A percentile compares a stretch with the other conserved stretches of the same genome.
Conservation (phyloP, 139 green algal species). For the Mychonastes homosphaera region DNA sequence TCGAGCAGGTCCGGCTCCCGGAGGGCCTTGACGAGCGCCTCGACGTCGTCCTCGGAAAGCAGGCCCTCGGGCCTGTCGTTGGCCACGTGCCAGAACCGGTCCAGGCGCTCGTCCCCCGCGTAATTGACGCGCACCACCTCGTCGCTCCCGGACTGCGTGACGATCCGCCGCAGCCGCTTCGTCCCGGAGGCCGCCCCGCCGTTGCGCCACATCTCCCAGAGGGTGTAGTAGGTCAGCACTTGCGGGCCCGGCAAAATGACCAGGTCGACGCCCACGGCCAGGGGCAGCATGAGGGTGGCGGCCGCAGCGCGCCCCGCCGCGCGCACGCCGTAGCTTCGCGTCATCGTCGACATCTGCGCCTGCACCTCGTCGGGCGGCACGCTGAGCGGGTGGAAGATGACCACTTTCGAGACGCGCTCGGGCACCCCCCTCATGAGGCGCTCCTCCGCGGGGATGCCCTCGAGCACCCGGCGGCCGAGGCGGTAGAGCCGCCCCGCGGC, state of each 20-base stretch:
- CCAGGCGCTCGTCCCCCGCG: slow-evolving; percentile 6
- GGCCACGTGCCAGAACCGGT: slow-evolving; percentile 3
- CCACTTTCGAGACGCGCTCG: slow-evolving; percentile 13
- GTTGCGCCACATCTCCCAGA: slow-evolving; percentile 22
- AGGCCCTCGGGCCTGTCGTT: slow-evolving; percentile 9
- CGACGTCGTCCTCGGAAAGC: slow-evolving; percentile 12
- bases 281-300: slow-evolving; percentile 19
- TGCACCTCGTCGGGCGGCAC: slow-evolving; percentile 6
- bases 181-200: slow-evolving; percentile 5
- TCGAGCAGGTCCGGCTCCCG: slow-evolving; percentile 9
- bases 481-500: slow-evolving; percentile 5
- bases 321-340: slow-evolving; percentile 14
- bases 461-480: slow-evolving; percentile 10
- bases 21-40: slow-evolving; percentile 4
- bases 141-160: slow-evolving; percentile 13
- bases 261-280: slow-evolving; percentile 19
- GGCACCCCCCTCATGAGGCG: slow-evolving; percentile 19
- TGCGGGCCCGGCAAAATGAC: slow-evolving; percentile 20
- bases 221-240: slow-evolving; percentile 25
- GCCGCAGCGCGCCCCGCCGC: slow-evolving; percentile 13
- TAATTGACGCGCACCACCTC: slow-evolving; percentile 18
- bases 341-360: slow-evolving; percentile 19
- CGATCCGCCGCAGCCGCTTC: background rate
- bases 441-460: slow-evolving; percentile 16
- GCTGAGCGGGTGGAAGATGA: slow-evolving; percentile 15